Evolutionary conservation across 2,329 filamentous ascomycete genomes (phyloP), one percentile per base, ranked within the genome.

Genomic region (Cercospora canescens): DNA sequence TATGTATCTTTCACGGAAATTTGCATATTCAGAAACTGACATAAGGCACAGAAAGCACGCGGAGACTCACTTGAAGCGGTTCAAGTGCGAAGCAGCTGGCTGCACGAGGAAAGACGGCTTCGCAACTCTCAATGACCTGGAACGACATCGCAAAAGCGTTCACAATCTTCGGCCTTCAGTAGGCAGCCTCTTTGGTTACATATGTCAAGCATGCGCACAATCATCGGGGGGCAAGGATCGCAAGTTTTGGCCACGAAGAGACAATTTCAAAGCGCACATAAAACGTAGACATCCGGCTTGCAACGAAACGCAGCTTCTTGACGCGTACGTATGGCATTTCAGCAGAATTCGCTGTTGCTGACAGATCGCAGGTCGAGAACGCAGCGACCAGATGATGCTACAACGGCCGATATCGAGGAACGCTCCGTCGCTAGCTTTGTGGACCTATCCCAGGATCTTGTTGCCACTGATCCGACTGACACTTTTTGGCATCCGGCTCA

Each of bases 251-350:
- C 90, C 91, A 0, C 87, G 94, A 24, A 82, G 89, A 59, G 94
- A 97, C 77, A 97, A 97, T 74, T 97, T 97, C 77, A 89, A 89
- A 67, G 88, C 90, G 37, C 94, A 97, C 75, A 83, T 96, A 54
- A 82, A 81, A 58, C 86, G 89, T 11, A 87, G 92, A 72, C 93
- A 97, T 50, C 30, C 64, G 1, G 41, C 68, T 11, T 64, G 34
- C 60, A 60, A 68, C 26, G 70, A 71, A 21, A 55, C 30, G 16
- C 41, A 63, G 2, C 48, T 72, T n/a, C 59, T 72, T 16, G 66
- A 72, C 21, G 21, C 54, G 70, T 72, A 71, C 34, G 69, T 16
- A 35, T 41, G 32, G 24, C 6, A 56, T 4, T 12, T 14, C 30
- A 30, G 12, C 9, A 6, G 11, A 35, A 14, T 5, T 32, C 3